These are phyloP conservation scores for Clavispora fructus DNA, from an alignment of 805 yeast genomes.

Conservation along the genomic window DNA sequence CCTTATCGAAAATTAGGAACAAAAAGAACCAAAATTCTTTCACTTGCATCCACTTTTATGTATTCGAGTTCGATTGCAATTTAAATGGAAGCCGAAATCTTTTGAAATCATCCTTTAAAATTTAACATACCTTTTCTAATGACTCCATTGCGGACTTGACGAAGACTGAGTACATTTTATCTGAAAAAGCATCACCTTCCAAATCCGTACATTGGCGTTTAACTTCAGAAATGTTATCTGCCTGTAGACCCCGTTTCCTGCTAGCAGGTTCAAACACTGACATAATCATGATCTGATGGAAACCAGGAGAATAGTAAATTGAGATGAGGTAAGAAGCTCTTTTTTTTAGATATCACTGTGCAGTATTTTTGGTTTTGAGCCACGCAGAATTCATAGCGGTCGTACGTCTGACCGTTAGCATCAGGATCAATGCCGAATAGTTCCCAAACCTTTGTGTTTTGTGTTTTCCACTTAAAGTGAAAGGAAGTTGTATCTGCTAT, in stretches of 20 bases:
- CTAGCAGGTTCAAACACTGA: slow-evolving; percentile 33
- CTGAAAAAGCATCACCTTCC: slow-evolving; percentile 23
- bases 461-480: too few relatives aligned
- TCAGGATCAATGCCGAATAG: background rate
- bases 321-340: slow-evolving; percentile 3
- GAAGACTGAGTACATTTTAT: slow-evolving; percentile 38
- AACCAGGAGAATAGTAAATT: background rate
- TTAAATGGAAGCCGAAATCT: background rate
- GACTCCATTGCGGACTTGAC: slow-evolving; percentile 67
- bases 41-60: too few relatives aligned
- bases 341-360: background rate
- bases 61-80: background rate
- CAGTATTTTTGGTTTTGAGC: background rate
- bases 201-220: slow-evolving; percentile 15
- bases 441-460: too few relatives aligned
- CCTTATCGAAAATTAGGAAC: background rate
- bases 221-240: slow-evolving; percentile 14
- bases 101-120: background rate
- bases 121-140: slow-evolving; percentile 47
- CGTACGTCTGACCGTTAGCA: background rate
- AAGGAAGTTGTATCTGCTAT: too few relatives aligned
- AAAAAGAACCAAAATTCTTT: background rate
- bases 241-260: slow-evolving; percentile 23
- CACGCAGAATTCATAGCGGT: background rate
- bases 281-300: slow-evolving; percentile 26